A percentile compares a stretch with the other conserved stretches of the same genome.
phyloP scores from a whole-genome alignment of 2,329 filamentous ascomycete species.

The Neofusicoccum kwambonambiense region DNA sequence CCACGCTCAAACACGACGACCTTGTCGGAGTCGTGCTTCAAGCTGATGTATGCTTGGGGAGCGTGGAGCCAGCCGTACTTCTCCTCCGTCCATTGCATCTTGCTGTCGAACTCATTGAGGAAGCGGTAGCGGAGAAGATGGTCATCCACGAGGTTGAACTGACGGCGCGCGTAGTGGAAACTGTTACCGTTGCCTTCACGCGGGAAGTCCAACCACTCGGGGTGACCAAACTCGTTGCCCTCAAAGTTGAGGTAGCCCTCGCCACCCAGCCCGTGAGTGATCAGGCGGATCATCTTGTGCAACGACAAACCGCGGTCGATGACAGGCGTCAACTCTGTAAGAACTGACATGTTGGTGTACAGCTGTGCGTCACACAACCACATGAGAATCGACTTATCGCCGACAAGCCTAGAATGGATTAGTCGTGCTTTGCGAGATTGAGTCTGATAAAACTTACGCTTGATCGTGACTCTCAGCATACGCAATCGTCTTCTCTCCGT shows the following conservation, averaged over 20 bases:
- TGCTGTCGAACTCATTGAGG: constrained; percentile 88
- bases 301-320: constrained; percentile 89
- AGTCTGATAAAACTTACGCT: constrained; percentile 62
- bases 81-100: constrained; percentile 84
- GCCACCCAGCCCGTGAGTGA: constrained; percentile 88
- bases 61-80: constrained; percentile 90
- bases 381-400: constrained; percentile 96
- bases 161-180: constrained; percentile 90
- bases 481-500: constrained; percentile 97
- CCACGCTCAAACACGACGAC: constrained; percentile 93
- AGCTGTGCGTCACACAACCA: constrained; percentile 96
- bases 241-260: constrained; percentile 99
- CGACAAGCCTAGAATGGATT: constrained; percentile 69
- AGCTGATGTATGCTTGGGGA: constrained; percentile 83
- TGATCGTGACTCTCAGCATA: constrained; percentile 98
- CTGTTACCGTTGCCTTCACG: constrained; percentile 89
- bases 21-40: constrained; percentile 94
- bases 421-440: constrained; percentile 95
- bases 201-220: constrained; percentile 98
- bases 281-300: constrained; percentile 95
- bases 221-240: constrained; percentile 97
- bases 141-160: constrained; percentile 91
- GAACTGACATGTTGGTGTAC: constrained; percentile 94
- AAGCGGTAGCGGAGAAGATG: constrained; percentile 80
- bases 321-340: constrained; percentile 79